Conservation (phyloP, 148 eudicot genomes). For the Camellia sinensis region DNA sequence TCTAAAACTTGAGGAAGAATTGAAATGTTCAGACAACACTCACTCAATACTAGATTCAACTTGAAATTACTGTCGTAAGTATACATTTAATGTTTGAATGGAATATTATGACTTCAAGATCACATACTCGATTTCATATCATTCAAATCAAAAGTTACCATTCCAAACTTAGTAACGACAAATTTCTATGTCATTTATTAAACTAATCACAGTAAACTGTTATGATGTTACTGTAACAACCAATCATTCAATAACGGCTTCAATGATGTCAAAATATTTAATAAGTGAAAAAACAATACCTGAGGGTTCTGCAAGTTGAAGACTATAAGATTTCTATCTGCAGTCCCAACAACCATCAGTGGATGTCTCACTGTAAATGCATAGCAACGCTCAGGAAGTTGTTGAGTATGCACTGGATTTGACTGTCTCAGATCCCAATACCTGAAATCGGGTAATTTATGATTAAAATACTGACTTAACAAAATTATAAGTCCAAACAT, state of each 20-base stretch:
- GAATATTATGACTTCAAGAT: background rate
- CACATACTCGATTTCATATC: background rate
- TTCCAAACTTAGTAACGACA: background rate
- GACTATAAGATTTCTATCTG: slow-evolving; percentile 79
- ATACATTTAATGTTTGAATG: background rate
- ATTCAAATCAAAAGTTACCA: background rate
- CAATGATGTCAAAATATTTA: slow-evolving; percentile 3
- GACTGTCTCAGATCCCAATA: slow-evolving; percentile 93
- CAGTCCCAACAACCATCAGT: slow-evolving; percentile 92
- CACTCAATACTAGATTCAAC: slow-evolving; percentile 1
- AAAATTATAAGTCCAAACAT: background rate
- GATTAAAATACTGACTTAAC: background rate
- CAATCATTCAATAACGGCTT: background rate
- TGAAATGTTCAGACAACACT: background rate
- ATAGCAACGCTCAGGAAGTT: slow-evolving; percentile 96
- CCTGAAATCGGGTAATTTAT: slow-evolving; percentile 32
- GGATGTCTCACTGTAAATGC: slow-evolving; percentile 78
- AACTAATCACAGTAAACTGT: background rate
- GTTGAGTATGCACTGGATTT: slow-evolving; percentile 71
- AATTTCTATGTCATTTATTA: background rate
- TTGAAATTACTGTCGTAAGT: background rate
- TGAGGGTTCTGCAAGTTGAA: slow-evolving; percentile 89
- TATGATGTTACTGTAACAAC: background rate
- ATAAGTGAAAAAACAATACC: slow-evolving; percentile 35
- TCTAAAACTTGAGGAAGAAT: background rate